Percentiles rank a stretch among this genome's conserved stretches.
phyloP scores from a whole-genome alignment of 306 rosid genomes.

The Pachyrhizus erosus region DNA sequence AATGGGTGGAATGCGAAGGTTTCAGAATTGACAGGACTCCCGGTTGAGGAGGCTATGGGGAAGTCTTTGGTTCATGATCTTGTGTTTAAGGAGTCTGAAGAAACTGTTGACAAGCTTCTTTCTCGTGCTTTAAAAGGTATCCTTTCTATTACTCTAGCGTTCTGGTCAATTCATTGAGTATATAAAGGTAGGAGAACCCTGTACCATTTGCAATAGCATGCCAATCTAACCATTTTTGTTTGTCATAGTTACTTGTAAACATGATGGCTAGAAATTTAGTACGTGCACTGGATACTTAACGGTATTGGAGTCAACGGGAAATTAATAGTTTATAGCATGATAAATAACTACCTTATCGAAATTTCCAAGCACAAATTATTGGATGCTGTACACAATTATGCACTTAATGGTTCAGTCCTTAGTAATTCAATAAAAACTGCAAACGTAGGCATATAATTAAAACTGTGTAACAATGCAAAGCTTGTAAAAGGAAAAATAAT shows the following conservation, averaged over 20 bases:
- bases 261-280: constrained; percentile 13
- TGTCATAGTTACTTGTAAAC: constrained; percentile 28
- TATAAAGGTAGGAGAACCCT: constrained; percentile 32
- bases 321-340: neutral
- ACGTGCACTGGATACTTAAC: neutral
- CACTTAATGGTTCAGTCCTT: constrained; percentile 24
- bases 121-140: constrained; percentile 82
- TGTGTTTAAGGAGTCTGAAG: constrained; percentile 82
- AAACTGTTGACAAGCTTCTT: constrained; percentile 73
- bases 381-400: neutral
- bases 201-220: constrained; percentile 8
- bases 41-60: constrained; percentile 92
- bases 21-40: constrained; percentile 91
- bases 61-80: constrained; percentile 88
- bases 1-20: constrained; percentile 98
- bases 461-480: constrained; percentile 23
- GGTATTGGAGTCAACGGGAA: neutral
- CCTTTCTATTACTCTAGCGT: constrained; percentile 39
- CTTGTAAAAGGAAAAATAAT: neutral
- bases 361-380: constrained; percentile 10
- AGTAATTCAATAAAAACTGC: constrained; percentile 22
- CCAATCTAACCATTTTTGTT: neutral
- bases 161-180: constrained; percentile 15
- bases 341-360: constrained; percentile 16
- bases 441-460: neutral